Conservation (phyloP, 805 yeast genomes). For the Wickerhamiella shivajii region DNA sequence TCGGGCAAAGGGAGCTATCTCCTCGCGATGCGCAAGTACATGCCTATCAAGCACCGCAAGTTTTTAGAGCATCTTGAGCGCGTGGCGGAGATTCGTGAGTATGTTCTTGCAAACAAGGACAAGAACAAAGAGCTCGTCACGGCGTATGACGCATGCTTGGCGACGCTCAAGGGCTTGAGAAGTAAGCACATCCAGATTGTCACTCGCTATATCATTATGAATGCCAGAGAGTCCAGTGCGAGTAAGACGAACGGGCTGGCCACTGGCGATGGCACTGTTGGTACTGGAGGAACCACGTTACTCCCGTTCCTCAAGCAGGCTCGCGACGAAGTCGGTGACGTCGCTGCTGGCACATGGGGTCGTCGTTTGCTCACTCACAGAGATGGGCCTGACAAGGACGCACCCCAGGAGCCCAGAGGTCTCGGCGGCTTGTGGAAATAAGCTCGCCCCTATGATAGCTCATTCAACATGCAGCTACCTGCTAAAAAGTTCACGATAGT, state of each 20-base stretch:
- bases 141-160: constrained; percentile 77
- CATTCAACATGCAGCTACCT: no score
- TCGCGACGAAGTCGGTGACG: constrained; percentile 87
- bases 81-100: constrained; percentile 48
- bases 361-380: constrained; percentile 36
- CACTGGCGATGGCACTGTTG: constrained; percentile 43
- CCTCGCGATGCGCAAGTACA: constrained; percentile 71
- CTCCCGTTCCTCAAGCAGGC: constrained; percentile 89
- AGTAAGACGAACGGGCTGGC: constrained; percentile 37
- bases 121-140: constrained; percentile 42
- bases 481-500: no score
- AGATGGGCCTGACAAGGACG: no score
- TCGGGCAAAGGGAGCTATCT: constrained; percentile 37
- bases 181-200: constrained; percentile 91
- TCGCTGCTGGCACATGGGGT: constrained; percentile 92
- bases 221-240: constrained; percentile 46
- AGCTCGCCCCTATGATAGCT: no score
- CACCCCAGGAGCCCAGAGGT: no score
- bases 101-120: constrained; percentile 33
- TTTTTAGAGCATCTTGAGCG: constrained; percentile 49
- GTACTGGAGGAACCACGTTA: constrained; percentile 90
- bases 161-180: constrained; percentile 75
- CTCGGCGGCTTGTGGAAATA: no score
- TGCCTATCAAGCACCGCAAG: constrained; percentile 77
- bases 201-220: constrained; percentile 70